Evolutionary conservation across 805 yeast species (phyloP).

Genomic region (Wickerhamomyces hampshirensis): DNA sequence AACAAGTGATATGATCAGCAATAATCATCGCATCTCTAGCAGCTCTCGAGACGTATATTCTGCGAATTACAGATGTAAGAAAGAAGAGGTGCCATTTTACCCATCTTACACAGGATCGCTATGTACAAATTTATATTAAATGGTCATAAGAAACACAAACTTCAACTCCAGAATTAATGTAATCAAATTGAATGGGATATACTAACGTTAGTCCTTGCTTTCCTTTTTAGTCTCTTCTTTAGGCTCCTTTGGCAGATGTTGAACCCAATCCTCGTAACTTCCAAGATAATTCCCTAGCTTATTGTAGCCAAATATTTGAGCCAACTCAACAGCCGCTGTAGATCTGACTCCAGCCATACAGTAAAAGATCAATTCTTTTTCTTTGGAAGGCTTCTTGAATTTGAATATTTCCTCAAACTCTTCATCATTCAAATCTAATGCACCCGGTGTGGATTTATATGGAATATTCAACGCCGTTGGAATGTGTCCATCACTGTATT

Average conservation of each 20-base stretch:
- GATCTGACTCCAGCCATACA: slow-evolving; percentile 93
- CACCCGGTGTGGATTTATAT: slow-evolving; percentile 87
- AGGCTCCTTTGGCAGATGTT: slow-evolving; percentile 28
- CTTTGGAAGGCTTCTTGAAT: slow-evolving; percentile 67
- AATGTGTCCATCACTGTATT: slow-evolving; percentile 62
- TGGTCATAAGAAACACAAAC: background rate
- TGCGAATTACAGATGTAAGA: too few species aligned
- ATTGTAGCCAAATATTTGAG: slow-evolving; percentile 82
- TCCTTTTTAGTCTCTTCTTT: slow-evolving; percentile 4
- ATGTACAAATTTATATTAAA: slow-evolving; percentile 1
- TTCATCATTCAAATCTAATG: slow-evolving; percentile 70
- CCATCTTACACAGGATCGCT: too few species aligned
- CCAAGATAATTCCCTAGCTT: slow-evolving; percentile 85
- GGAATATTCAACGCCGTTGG: slow-evolving; percentile 88
- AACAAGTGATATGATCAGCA: too few species aligned
- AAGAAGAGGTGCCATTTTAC: too few species aligned
- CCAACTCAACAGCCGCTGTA: slow-evolving; percentile 85
- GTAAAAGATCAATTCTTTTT: slow-evolving; percentile 77
- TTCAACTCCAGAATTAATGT: too few species aligned
- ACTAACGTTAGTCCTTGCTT: slow-evolving; percentile 1
- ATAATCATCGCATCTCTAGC: too few species aligned
- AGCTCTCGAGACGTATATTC: too few species aligned
- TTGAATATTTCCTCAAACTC: slow-evolving; percentile 82
- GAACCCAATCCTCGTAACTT: slow-evolving; percentile 81
- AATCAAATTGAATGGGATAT: background rate